A percentile compares a stretch with the other conserved stretches of the same genome.
These are phyloP conservation scores for Ananas comosus DNA, from an alignment of 176 grass and related monocot genomes.

Conservation along the genomic window DNA sequence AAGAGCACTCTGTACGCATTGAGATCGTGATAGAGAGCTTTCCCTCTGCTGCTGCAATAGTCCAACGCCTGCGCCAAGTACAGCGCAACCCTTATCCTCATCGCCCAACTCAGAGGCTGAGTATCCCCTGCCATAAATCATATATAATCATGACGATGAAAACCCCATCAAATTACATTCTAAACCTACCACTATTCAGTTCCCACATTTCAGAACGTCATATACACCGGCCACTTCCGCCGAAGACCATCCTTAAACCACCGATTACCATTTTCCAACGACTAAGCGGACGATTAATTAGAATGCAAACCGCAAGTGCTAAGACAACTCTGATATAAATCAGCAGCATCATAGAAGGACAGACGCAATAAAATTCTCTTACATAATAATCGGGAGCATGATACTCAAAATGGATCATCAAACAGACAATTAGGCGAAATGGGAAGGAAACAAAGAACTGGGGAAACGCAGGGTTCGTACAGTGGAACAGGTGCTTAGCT, in stretches of 20 bases:
- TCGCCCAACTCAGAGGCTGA: slow-evolving; percentile 39
- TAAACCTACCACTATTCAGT: neutral
- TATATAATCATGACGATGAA: neutral
- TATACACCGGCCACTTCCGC: too few relatives aligned
- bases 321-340: too few relatives aligned
- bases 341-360: too few relatives aligned
- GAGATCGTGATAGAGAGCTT: slow-evolving; percentile 49
- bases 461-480: slow-evolving; percentile 8
- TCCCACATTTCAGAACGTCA: neutral
- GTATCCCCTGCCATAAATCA: slow-evolving; percentile 35
- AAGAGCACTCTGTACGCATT: slow-evolving; percentile 57
- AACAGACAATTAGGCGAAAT: neutral
- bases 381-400: too few relatives aligned
- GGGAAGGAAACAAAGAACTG: neutral
- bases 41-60: slow-evolving; percentile 34
- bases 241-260: too few relatives aligned
- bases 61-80: slow-evolving; percentile 40
- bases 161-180: neutral
- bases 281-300: too few relatives aligned
- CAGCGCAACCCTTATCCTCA: slow-evolving; percentile 46
- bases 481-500: slow-evolving; percentile 55
- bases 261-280: too few relatives aligned
- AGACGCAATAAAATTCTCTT: too few relatives aligned
- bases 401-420: neutral
- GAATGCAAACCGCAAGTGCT: too few relatives aligned